These are phyloP conservation scores for Colletotrichum sp. DNA, from an alignment of 2,329 filamentous ascomycete species.

Conservation along the genomic window DNA sequence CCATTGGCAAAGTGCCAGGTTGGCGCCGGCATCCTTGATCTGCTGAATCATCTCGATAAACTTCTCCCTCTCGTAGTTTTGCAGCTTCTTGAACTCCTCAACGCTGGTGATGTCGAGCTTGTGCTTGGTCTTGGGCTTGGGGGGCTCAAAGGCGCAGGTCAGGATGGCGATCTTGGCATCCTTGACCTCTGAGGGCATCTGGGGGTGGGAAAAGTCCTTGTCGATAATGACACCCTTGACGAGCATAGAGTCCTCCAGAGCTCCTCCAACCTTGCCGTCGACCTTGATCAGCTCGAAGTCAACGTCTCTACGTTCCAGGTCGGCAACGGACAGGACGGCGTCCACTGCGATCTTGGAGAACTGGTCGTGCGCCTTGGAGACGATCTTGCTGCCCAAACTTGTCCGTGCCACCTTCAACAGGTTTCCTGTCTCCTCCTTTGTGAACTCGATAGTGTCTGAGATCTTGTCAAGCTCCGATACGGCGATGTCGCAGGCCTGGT, in stretches of 20 bases:
- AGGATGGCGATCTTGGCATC: constrained; percentile 98
- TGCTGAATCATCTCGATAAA: constrained; percentile 99
- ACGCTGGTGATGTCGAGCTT: constrained; percentile 97
- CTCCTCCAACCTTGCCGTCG: constrained; percentile 94
- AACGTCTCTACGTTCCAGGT: constrained; percentile 94
- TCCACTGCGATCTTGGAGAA: constrained; percentile 98
- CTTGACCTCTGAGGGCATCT: constrained; percentile 95
- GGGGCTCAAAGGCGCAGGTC: constrained; percentile 97
- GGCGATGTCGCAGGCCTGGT: constrained; percentile 96
- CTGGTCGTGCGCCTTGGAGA: constrained; percentile 97
- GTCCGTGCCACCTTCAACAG: constrained; percentile 95
- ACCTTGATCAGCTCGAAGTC: constrained; percentile 99
- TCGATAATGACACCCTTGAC: constrained; percentile 99
- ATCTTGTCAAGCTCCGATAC: constrained; percentile 92
- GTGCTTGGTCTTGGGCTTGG: constrained; percentile 99
- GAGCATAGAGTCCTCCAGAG: constrained; percentile 90
- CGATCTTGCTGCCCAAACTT: constrained; percentile 97
- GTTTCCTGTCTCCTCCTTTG: constrained; percentile 79
- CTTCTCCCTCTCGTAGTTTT: constrained; percentile 94
- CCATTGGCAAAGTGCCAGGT: constrained; percentile 99
- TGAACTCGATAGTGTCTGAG: constrained; percentile 89
- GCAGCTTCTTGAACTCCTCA: constrained; percentile 97
- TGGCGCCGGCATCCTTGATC: constrained; percentile 96
- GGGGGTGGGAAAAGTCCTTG: constrained; percentile 99
- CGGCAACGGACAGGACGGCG: constrained; percentile 93